Evolutionary conservation across 192 early-diverging fungal genomes (phyloP), one percentile per base, ranked within the genome.

Genomic region (Coemansia sp.): DNA sequence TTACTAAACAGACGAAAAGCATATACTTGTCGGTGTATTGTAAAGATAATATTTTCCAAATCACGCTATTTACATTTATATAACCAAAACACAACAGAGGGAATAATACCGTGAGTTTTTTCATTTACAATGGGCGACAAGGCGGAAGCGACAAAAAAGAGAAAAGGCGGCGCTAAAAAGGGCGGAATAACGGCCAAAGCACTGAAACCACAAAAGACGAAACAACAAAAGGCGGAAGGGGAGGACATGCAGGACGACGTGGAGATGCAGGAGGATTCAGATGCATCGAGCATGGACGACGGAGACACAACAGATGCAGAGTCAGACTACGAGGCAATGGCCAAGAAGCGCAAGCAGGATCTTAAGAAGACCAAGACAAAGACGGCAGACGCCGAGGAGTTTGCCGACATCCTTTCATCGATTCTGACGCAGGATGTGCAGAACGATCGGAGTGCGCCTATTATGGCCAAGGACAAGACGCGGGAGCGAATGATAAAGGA

Each of bases 401-500:
- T 80, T 45, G 61, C 78, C 37, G 56, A 41, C 19, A 60, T 69
- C 11, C 67, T 80, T 4, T 59, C 73, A n/a, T 65, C 78, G n/a
- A 80, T 80, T 47, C 78, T 80, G 2, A 63, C 55, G 6, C 78
- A 80, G 59, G 67, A 69, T 21, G 56, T 64, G 0, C 26, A 63
- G 5, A 47, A 61, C 41, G 51, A 26, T 51, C 0, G 48, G 22
- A 59, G 55, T n/a, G 73, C 84, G 62, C 94, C 96, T 7, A 94
- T 98, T 73, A 84, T 98, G 68, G 88, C 94, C 9, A 86, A 90
- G 69, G 90, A 93, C 62, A 90, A 89, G 77, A 86, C 87, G 32
- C 88, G 89, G 43, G 96, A 95, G 73, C 83, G 85, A n/a, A 83
- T 88, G 43, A 75, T 98, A 37, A 93, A 93, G 64, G 91, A 96